Conservation (phyloP, 2,329 filamentous ascomycete species). For the Sclerotinia subarctica region DNA sequence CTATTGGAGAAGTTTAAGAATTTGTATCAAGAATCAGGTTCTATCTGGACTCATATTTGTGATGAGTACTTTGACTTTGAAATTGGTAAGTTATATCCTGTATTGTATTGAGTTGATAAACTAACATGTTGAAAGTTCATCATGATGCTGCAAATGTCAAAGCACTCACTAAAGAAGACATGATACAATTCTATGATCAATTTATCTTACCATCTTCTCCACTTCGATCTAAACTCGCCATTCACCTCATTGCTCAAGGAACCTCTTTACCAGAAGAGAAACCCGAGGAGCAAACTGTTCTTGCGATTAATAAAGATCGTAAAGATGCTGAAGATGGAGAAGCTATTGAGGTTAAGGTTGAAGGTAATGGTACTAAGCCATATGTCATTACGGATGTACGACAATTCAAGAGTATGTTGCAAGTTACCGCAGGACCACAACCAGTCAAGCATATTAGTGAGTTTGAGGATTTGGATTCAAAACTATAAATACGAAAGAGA, state of each 20-base stretch:
- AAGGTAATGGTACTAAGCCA: constrained; percentile 50
- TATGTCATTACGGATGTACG: constrained; percentile 73
- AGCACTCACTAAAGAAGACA: constrained; percentile 71
- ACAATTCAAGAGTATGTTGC: constrained; percentile 73
- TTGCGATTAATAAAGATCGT: constrained; percentile 37
- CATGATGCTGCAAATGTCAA: constrained; percentile 74
- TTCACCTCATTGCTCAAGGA: constrained; percentile 74
- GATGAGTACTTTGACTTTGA: constrained; percentile 89
- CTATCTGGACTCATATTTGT: constrained; percentile 82
- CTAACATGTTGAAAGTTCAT: constrained; percentile 28
- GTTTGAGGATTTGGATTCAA: constrained; percentile 82
- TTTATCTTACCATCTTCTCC: constrained; percentile 73
- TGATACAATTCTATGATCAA: constrained; percentile 73
- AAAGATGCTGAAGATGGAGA: constrained; percentile 32
- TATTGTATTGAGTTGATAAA: constrained; percentile 13
- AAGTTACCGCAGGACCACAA: constrained; percentile 67
- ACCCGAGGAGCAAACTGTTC: constrained; percentile 40
- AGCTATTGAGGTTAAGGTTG: constrained; percentile 24
- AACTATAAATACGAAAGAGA: constrained; percentile 55
- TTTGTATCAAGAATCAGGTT: constrained; percentile 74
- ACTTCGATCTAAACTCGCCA: constrained; percentile 74
- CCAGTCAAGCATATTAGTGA: constrained; percentile 73
- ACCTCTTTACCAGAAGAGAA: constrained; percentile 44
- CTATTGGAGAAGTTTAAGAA: constrained; percentile 91
- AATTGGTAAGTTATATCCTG: constrained; percentile 56